Conservation (phyloP, 257 asterid species). For the Handroanthus guayacan region DNA sequence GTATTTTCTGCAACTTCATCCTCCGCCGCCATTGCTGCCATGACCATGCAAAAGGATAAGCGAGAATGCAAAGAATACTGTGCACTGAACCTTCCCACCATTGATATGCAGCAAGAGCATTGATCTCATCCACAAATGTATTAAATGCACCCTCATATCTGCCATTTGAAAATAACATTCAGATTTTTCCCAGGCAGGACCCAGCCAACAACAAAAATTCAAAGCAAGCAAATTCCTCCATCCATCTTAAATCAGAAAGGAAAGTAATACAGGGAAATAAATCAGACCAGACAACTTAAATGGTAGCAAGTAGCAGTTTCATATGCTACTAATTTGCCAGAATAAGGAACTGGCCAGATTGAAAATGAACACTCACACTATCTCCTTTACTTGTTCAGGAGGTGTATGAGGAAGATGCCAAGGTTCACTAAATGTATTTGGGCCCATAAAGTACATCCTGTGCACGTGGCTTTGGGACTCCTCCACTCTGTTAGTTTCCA, state of each 20-base stretch:
- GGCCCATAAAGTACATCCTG: constrained; percentile 94
- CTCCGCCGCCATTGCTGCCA: constrained; percentile 99
- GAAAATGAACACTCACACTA: constrained; percentile 71
- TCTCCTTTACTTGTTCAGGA: constrained; percentile 87
- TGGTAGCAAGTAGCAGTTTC: constrained; percentile 20
- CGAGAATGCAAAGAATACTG: constrained; percentile 81
- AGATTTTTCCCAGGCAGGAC: constrained; percentile 13
- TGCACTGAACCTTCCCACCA: constrained; percentile 99
- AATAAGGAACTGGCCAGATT: constrained; percentile 23
- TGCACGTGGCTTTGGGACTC: constrained; percentile 98
- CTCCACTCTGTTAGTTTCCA: constrained; percentile 98
- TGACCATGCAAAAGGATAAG: constrained; percentile 97
- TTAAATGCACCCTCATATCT: constrained; percentile 95
- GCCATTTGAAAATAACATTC: constrained; percentile 46
- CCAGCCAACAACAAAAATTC: constrained; percentile 10
- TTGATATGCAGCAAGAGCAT: constrained; percentile 89
- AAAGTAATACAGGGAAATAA: neutral
- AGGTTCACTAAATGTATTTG: constrained; percentile 92
- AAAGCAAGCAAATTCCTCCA: neutral
- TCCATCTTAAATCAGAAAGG: constrained; percentile 12
- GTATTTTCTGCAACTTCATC: constrained; percentile 83
- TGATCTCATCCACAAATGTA: constrained; percentile 89
- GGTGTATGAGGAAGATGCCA: constrained; percentile 99
- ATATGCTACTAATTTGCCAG: constrained; percentile 22
- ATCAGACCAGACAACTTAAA: neutral